A percentile compares a stretch with the other conserved stretches of the same genome.
Conservation (phyloP, 2,329 filamentous ascomycete genomes). For the Ascomycota sp. region DNA sequence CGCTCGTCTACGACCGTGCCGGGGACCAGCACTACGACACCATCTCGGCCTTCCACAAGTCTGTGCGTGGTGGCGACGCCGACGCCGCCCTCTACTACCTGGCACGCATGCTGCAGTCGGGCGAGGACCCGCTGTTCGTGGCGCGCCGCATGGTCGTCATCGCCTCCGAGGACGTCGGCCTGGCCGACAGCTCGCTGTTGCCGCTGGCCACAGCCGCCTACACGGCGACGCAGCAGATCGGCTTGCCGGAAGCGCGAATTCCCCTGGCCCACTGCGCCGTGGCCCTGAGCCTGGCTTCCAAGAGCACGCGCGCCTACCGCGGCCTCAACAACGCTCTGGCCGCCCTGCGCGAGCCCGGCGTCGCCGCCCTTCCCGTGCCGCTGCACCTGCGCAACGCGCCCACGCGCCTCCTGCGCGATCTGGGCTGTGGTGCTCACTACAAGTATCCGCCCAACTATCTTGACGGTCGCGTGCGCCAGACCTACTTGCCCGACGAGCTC, state of each 20-base stretch:
- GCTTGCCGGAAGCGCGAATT: slow-evolving; percentile 85
- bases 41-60: slow-evolving; percentile 93
- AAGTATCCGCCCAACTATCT: slow-evolving; percentile 89
- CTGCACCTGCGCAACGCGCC: slow-evolving; percentile 80
- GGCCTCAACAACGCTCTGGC: slow-evolving; percentile 60
- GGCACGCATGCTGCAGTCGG: slow-evolving; percentile 81
- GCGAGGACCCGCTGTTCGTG: slow-evolving; percentile 81
- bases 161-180: slow-evolving; percentile 76
- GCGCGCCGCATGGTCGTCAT: slow-evolving; percentile 86
- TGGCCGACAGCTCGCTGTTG: slow-evolving; percentile 70
- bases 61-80: slow-evolving; percentile 64
- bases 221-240: slow-evolving; percentile 74
- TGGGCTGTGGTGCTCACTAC: slow-evolving; percentile 77
- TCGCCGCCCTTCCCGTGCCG: slow-evolving; percentile 63
- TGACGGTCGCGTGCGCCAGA: slow-evolving; percentile 61
- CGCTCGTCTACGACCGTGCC: slow-evolving; percentile 79
- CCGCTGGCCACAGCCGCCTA: slow-evolving; percentile 69
- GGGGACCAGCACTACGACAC: slow-evolving; percentile 96
- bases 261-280: slow-evolving; percentile 73
- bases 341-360: slow-evolving; percentile 59
- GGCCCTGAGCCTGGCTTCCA: slow-evolving; percentile 57
- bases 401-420: slow-evolving; percentile 75
- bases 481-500: slow-evolving; percentile 68
- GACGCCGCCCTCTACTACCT: slow-evolving; percentile 89
- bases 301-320: slow-evolving; percentile 71